Conservation (phyloP, 768 basidiomycete genomes). For the Hortiboletus campestris region DNA sequence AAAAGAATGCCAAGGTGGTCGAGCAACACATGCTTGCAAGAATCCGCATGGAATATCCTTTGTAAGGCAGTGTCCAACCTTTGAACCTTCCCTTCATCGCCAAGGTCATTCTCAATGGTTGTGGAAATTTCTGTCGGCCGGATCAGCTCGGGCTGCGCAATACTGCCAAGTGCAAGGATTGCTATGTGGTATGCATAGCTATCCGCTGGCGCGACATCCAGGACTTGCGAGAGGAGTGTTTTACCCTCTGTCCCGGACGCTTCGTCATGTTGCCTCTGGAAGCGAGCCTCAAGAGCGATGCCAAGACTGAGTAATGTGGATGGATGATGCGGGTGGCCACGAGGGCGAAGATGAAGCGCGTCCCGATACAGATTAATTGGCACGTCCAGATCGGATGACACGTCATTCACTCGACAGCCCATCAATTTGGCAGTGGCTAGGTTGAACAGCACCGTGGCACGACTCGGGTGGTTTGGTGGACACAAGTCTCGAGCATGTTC, state of each 20-base stretch:
- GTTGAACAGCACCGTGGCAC: slow-evolving; percentile 8
- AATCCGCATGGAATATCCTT: neutral
- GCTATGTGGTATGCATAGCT: neutral
- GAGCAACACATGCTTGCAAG: neutral
- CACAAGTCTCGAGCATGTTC: slow-evolving; percentile 9
- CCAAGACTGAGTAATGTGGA: neutral
- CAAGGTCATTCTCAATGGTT: neutral
- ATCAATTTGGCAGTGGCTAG: neutral
- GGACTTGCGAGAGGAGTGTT: neutral
- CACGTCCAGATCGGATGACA: neutral
- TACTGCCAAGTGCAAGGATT: neutral
- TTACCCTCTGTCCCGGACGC: slow-evolving; percentile 10
- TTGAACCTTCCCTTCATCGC: neutral
- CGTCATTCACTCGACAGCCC: neutral
- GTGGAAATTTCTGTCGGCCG: neutral
- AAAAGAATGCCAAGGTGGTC: neutral
- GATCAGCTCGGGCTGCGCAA: neutral
- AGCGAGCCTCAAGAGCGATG: slow-evolving; percentile 6
- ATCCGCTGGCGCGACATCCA: neutral
- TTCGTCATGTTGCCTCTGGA: neutral
- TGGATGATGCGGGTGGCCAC: slow-evolving; percentile 1
- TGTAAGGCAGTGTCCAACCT: neutral
- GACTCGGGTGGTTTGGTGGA: slow-evolving; percentile 14
- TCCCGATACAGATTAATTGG: slow-evolving; percentile 1
- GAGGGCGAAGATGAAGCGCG: slow-evolving; percentile 1